Evolutionary conservation across 2,329 filamentous ascomycete genomes (phyloP).

Genomic region (Cyphellophora europaea): DNA sequence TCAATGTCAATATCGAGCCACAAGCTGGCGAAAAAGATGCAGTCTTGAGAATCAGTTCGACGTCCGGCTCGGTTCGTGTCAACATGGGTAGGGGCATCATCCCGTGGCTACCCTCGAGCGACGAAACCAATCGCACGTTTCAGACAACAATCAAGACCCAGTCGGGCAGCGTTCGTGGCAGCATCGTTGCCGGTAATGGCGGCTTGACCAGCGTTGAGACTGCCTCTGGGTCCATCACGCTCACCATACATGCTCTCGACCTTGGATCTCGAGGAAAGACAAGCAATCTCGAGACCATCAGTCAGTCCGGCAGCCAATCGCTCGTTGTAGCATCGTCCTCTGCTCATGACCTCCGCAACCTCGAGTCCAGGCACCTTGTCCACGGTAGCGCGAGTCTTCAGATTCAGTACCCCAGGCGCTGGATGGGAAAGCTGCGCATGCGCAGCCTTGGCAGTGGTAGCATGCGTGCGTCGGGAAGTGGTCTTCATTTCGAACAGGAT

Average conservation of each 20-base stretch:
- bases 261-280: background rate
- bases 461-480: background rate
- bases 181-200: constrained; percentile 37
- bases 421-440: background rate
- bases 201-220: constrained; percentile 36
- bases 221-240: constrained; percentile 37
- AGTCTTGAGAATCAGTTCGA: constrained; percentile 19
- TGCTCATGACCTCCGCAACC: background rate
- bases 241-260: constrained; percentile 37
- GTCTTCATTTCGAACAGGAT: background rate
- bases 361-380: background rate
- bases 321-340: background rate
- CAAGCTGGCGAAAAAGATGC: constrained; percentile 25
- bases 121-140: constrained; percentile 6
- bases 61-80: constrained; percentile 21
- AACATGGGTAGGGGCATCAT: constrained; percentile 5
- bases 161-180: constrained; percentile 24
- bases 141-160: constrained; percentile 21
- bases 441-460: background rate
- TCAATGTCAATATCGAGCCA: constrained; percentile 22
- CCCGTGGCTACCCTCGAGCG: constrained; percentile 2
- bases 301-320: background rate
- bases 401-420: background rate
- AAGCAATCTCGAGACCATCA: background rate
- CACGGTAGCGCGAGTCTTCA: background rate